Conservation (phyloP, 768 basidiomycete genomes). For the Rhizopogon salebrosus region DNA sequence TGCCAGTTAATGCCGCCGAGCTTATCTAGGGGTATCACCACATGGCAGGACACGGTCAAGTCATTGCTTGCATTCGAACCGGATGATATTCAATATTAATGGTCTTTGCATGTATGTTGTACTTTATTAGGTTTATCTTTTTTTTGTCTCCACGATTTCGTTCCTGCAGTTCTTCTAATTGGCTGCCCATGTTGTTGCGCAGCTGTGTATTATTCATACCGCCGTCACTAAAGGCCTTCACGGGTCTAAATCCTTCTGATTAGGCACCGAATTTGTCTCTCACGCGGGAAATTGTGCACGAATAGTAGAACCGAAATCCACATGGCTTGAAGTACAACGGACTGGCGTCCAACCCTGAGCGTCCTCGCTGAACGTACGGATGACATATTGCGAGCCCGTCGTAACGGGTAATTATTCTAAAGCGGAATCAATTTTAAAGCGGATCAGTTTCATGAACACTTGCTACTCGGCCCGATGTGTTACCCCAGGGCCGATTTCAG, state of each 20-base stretch:
- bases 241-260: neutral
- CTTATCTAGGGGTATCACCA: slow-evolving; percentile 57
- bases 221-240: neutral
- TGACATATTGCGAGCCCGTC: neutral
- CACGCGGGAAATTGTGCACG: neutral
- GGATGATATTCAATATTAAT: slow-evolving; percentile 2
- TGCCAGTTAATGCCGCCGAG: slow-evolving; percentile 98
- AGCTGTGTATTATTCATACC: neutral
- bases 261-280: neutral
- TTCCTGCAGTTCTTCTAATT: neutral
- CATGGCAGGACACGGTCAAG: neutral
- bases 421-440: neutral
- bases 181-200: neutral
- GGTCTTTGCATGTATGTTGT: slow-evolving; percentile 12
- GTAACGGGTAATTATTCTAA: neutral
- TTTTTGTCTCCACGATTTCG: neutral
- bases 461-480: too few relatives aligned
- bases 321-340: neutral
- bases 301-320: neutral
- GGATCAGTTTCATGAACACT: too few relatives aligned
- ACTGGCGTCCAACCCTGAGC: neutral
- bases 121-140: slow-evolving; percentile 10
- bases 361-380: neutral
- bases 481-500: too few relatives aligned
- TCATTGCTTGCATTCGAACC: neutral